Evolutionary conservation across 148 eudicot species (phyloP), one percentile per base, ranked within the genome.

Genomic region (Rhododendron simsii): DNA sequence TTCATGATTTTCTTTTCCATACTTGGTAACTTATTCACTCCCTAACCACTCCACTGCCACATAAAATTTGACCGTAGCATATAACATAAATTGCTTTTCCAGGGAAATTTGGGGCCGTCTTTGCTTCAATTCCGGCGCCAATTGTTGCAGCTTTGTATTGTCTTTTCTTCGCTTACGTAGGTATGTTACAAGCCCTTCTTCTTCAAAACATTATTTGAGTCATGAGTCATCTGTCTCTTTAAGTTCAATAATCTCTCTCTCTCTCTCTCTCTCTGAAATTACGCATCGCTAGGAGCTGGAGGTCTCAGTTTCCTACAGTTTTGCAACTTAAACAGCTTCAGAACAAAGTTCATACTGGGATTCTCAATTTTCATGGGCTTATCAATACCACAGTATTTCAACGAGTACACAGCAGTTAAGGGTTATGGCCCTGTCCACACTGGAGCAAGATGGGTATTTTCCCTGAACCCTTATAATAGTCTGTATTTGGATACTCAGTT

Each of bases 1-100:
- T 96, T 96, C 87, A 96, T 96, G 99, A 93, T 96, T 83, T 96
- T 96, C 91, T 96, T 96, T 85, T 93, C 99, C n/a, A 85, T 96
- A 37, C 97, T 96, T 12, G 98, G 99, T 93, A 86, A 89, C 81
- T 87, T 50, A 15, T 39, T 86, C n/a, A 0, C 2, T 12, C 21
- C 63, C 39, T 80, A 26, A n/a, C 55, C 35, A 4, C 51, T 3
- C 69, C 4, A 33, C 45, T 53, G 28, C 51, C 15, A 0, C 35
- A 0, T 28, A 81, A 4, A 16, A 50, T 51, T 50, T 14, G n/a
- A 51, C 14, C n/a, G 12, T 77, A 5, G 18, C 18, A 28, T 23
- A 47, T 48, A 14, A 80, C 83, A 50, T 2, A 33, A 4, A 81
- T 11, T 3, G 41, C n/a, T 20, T 45, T 67, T 86, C 50, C 90